Evolutionary conservation across 306 rosid genomes (phyloP), one percentile per base, ranked within the genome.

Genomic region (Vicia villosa): DNA sequence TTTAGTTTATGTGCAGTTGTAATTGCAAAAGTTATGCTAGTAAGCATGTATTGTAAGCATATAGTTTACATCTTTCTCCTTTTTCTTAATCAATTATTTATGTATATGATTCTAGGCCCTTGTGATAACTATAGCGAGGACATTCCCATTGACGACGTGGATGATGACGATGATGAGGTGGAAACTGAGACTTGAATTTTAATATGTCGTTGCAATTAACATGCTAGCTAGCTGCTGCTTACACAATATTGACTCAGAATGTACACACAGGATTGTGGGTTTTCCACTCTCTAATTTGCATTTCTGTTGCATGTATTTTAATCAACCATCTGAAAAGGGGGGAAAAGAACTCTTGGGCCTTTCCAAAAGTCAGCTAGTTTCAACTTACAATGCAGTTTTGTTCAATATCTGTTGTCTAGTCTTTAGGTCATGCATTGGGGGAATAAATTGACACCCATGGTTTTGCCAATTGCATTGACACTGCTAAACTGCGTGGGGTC

Each of bases 141-240:
- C 76, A 93, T 90, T 78, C 91, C 96, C 38, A 81, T 90, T 66
- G 94, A 93, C 62, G 94, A 90, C 71, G 84, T 63, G 47, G 94
- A 93, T 66, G 96, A 87, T 20, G 80, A 86, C 30, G 86, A 86
- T 36, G 86, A 84, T 58, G 43, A 49, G 17, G 77, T 42, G 70
- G 79, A 79, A 80, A 63, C 68, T 5, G 81, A 68, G 68, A 63
- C 59, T 32, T 79, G 57, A 37, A 62, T 20, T 13, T 45, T 81
- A 74, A 77, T 69, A 62, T 74, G 5, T 10, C 12, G 7, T 57
- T 69, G 67, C 40, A 30, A 50, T 21, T 69, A 51, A 43, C 64
- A 69, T 63, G 63, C 76, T 65, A 52, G 41, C 40, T 55, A 49
- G 49, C 11, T 46, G 47, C 17, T 49, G 61, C 32, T 34, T 73